These are phyloP conservation scores for Eucalyptus victrix DNA, from an alignment of 345 rosid genomes.

Conservation along the genomic window DNA sequence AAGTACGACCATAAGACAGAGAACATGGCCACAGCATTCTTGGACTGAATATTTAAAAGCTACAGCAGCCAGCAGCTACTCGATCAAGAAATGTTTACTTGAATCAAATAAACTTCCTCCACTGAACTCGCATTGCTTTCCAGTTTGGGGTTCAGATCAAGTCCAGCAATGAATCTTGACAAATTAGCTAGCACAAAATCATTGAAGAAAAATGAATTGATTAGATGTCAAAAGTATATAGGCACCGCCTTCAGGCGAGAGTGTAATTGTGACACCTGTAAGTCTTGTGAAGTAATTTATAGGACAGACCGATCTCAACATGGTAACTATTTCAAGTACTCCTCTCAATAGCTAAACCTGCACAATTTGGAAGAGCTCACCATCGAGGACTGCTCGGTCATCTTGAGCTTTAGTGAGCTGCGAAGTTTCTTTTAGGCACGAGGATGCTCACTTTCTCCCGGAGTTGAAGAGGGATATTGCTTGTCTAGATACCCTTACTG, in stretches of 20 bases:
- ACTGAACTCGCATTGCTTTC: background rate
- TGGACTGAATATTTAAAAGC: background rate
- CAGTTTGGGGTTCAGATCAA: background rate
- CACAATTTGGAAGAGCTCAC: background rate
- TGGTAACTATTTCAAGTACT: background rate
- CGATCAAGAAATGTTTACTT: background rate
- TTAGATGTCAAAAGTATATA: background rate
- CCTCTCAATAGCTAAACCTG: background rate
- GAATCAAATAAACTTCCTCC: background rate
- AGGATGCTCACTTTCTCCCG: background rate
- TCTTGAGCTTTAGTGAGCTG: background rate
- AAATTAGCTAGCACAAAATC: background rate
- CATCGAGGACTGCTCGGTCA: background rate
- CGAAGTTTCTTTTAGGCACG: background rate
- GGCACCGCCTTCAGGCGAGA: background rate
- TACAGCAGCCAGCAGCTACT: background rate
- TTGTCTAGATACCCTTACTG: background rate
- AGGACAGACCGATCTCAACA: background rate
- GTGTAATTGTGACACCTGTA: background rate
- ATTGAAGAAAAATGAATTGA: background rate
- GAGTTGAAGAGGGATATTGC: background rate
- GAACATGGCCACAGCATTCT: background rate
- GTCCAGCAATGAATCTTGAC: background rate
- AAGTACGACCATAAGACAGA: background rate
- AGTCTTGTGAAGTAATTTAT: background rate